These are phyloP conservation scores for Eucalyptus cloeziana DNA, from an alignment of 345 rosid genomes.

Conservation along the genomic window DNA sequence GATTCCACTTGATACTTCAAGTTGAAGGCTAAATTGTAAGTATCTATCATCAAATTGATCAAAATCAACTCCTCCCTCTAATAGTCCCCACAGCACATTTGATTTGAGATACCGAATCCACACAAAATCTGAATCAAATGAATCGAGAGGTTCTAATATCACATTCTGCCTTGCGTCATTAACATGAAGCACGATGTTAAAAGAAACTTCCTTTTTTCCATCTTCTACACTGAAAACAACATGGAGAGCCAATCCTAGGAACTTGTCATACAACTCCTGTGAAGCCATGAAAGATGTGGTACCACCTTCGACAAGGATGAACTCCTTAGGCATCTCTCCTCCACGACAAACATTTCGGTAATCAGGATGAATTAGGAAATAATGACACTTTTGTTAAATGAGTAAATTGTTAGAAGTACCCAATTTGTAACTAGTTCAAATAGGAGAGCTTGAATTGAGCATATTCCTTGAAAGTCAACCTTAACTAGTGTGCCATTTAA, in stretches of 20 bases:
- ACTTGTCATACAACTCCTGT: not conserved
- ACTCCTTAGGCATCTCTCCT: not conserved
- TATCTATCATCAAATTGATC: not conserved
- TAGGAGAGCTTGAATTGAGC: not conserved
- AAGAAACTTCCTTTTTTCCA: not conserved
- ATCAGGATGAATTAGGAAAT: not conserved
- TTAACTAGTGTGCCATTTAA: not conserved
- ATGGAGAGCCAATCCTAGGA: not conserved
- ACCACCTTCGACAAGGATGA: not conserved
- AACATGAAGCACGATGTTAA: fast-evolving
- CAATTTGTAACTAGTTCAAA: not conserved
- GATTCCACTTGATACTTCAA: not conserved
- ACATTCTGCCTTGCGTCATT: fast-evolving
- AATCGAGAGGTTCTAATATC: not conserved
- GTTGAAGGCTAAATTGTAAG: fast-evolving
- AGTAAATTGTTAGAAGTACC: not conserved
- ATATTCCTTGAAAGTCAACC: not conserved
- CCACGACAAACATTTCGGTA: fast-evolving
- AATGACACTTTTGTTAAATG: fast-evolving
- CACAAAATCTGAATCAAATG: not conserved
- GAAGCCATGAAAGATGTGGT: not conserved
- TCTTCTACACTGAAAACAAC: not conserved
- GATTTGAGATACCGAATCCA: not conserved
- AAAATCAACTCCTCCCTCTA: not conserved
- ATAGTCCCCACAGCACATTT: not conserved